Conservation (phyloP, 345 rosid species). For the Euphorbia pulcherrima region DNA sequence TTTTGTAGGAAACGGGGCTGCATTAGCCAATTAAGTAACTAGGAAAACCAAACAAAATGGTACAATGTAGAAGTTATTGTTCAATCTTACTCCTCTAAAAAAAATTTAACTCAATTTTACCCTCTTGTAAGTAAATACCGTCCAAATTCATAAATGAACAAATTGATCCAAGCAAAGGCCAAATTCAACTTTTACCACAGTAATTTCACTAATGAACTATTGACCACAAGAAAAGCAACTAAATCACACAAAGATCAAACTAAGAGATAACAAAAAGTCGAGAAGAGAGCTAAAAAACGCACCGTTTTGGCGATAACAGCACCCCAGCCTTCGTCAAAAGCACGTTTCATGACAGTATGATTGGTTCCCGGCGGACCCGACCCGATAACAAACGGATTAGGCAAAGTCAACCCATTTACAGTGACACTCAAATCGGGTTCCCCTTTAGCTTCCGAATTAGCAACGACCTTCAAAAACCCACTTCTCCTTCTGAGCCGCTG, state of each 20-base stretch:
- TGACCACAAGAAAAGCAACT: too few relatives aligned
- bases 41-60: too few relatives aligned
- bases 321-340: constrained; percentile 99
- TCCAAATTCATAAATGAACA: too few relatives aligned
- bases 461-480: constrained; percentile 50
- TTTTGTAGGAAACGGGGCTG: too few relatives aligned
- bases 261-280: not conserved
- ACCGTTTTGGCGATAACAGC: constrained; percentile 97
- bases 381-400: constrained; percentile 91
- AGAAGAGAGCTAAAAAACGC: constrained; percentile 18
- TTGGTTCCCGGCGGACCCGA: constrained; percentile 99
- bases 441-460: constrained; percentile 26
- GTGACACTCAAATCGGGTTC: constrained; percentile 87
- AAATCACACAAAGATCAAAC: not conserved
- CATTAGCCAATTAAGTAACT: too few relatives aligned
- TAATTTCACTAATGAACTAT: too few relatives aligned
- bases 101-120: too few relatives aligned
- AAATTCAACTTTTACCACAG: too few relatives aligned
- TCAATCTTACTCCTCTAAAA: too few relatives aligned
- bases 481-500: constrained; percentile 32
- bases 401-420: constrained; percentile 82
- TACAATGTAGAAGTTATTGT: too few relatives aligned
- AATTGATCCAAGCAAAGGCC: too few relatives aligned
- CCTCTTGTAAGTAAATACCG: too few relatives aligned
- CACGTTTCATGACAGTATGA: constrained; percentile 93